phyloP scores from a whole-genome alignment of 2,329 filamentous ascomycete genomes.

The Exophiala calicioides region DNA sequence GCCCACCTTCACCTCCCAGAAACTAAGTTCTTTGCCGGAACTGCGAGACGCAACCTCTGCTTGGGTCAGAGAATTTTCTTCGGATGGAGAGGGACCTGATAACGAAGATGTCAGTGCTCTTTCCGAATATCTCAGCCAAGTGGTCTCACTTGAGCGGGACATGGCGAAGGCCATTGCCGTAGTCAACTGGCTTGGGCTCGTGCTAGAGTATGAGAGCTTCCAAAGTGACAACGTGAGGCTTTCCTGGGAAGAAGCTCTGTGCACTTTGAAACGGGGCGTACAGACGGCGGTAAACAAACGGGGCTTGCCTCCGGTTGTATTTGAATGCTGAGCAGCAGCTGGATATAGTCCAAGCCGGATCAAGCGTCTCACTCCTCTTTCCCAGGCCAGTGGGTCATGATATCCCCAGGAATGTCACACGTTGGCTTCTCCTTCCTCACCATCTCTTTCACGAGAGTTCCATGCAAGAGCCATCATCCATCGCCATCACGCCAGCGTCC shows the following conservation, averaged over 20 bases:
- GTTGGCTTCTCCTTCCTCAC: too few species aligned
- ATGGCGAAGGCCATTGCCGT: slow-evolving; percentile 72
- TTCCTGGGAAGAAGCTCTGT: slow-evolving; percentile 43
- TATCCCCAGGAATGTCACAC: too few species aligned
- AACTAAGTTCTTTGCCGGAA: slow-evolving; percentile 59
- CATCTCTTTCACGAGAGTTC: too few species aligned
- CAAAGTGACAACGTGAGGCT: slow-evolving; percentile 46
- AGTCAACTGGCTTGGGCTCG: slow-evolving; percentile 62
- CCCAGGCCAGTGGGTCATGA: too few species aligned
- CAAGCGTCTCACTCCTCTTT: too few species aligned
- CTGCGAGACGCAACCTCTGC: slow-evolving; percentile 71
- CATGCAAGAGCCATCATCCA: too few species aligned
- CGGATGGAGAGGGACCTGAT: slow-evolving; percentile 80
- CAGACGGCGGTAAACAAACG: slow-evolving; percentile 58
- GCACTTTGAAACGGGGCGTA: slow-evolving; percentile 47
- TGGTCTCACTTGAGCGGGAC: slow-evolving; percentile 75
- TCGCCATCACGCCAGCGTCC: too few species aligned
- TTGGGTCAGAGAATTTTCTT: slow-evolving; percentile 73
- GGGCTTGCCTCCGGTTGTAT: slow-evolving; percentile 58
- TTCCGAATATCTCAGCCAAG: slow-evolving; percentile 68
- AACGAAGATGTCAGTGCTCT: slow-evolving; percentile 74
- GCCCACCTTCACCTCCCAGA: slow-evolving; percentile 64
- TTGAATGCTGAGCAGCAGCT: slow-evolving; percentile 36
- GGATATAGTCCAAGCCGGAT: too few species aligned
- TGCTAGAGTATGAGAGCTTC: slow-evolving; percentile 43